Evolutionary conservation across 2,329 filamentous ascomycete genomes (phyloP), one percentile per base, ranked within the genome.

Genomic region (Fusarium guadeloupense): DNA sequence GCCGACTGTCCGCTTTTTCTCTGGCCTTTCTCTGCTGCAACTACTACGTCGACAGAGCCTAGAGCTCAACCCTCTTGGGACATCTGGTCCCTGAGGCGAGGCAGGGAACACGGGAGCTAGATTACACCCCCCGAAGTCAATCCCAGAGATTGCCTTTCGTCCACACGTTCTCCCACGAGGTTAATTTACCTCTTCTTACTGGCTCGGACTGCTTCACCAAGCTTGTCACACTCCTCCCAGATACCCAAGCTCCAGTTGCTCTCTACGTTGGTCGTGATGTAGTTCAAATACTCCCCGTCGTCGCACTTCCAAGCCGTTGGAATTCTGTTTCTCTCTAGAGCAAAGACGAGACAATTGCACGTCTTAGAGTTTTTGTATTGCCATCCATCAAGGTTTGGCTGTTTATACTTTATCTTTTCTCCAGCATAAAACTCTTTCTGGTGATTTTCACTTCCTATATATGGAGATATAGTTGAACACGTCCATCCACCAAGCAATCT

Each of bases 131-230:
- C 58, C 20, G 31, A 42, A 38, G 43, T 55, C 28, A 46, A 55
- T 47, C 57, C 46, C 56, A 63, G 53, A 66, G 61, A 69, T 59
- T 54, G 40, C 33, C 57, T 70, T 57, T 64, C 54, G 47, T 59
- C 68, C 68, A 70, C 50, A 66, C 64, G 45, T 59, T 70, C 58
- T 69, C 69, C 67, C 68, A 70, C 68, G 68, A 55, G 67, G 68
- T 56, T 59, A 58, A 54, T 56, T 25, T 41, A 39, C 30, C 33
- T 31, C 25, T 52, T 65, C 66, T 69, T 48, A 70, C 66, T 70
- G 68, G 68, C 38, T 61, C 44, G 13, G 12, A 34, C 21, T 44
- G 41, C 47, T 44, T 67, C 58, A 38, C 53, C 37, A 63, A 64
- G 47, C 30, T 58, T 39, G 54, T 46, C 54, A 40, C 46, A 52